Conservation (phyloP, 208 protist species). For the Acanthamoeba culbertsoni region DNA sequence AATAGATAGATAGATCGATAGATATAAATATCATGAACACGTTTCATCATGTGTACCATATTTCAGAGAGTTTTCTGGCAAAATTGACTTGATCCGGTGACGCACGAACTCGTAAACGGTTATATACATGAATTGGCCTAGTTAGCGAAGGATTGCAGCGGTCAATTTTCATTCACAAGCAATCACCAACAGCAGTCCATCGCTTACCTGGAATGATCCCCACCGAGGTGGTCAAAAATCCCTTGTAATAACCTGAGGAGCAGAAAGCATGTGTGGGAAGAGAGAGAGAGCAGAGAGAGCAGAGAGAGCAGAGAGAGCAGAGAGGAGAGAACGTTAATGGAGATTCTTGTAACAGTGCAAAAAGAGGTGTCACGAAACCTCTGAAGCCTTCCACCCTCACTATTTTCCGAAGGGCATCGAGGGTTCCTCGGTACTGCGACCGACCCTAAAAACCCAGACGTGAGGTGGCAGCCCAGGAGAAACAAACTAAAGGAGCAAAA, state of each 20-base stretch:
- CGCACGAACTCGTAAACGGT: slow-evolving; percentile 30
- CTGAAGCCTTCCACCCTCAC: background rate
- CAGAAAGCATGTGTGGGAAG: background rate
- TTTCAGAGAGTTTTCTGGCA: background rate
- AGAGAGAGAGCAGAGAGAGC: background rate
- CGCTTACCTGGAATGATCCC: slow-evolving; percentile 27
- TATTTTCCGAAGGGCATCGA: slow-evolving; percentile 22
- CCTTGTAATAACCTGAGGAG: slow-evolving; percentile 20
- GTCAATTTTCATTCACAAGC: background rate
- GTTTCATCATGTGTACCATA: background rate
- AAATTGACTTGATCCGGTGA: background rate
- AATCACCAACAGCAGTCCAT: background rate
- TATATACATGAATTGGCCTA: slow-evolving; percentile 26
- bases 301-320: background rate
- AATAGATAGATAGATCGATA: too few species aligned
- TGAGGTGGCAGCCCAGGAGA: background rate
- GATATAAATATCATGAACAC: too few species aligned
- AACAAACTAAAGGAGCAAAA: background rate
- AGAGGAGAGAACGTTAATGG: background rate
- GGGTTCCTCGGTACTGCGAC: slow-evolving; percentile 14
- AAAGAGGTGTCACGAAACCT: background rate
- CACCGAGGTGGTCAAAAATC: slow-evolving; percentile 24
- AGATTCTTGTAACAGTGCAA: too few species aligned
- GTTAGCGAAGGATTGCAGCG: background rate
- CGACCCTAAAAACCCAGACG: background rate